A percentile compares a stretch with the other conserved stretches of the same genome.
Conservation (phyloP, 106 monocot species). For the Triglochin maritima region DNA sequence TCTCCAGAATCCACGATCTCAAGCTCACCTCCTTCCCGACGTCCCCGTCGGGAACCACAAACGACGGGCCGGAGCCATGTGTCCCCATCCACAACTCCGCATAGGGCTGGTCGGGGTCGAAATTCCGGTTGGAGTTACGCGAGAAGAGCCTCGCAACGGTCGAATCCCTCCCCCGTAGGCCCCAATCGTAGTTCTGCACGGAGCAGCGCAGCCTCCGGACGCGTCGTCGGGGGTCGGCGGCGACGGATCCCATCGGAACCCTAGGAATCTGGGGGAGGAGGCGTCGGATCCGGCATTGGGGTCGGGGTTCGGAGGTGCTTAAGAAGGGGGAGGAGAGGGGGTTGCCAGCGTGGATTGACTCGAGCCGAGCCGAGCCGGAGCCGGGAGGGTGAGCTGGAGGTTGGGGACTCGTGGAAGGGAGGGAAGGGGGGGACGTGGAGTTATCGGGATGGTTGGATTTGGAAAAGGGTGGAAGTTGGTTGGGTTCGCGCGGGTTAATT, state of each 20-base stretch:
- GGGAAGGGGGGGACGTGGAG: no score
- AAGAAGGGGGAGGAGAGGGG: not conserved
- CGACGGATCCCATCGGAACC: not conserved
- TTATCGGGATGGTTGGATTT: no score
- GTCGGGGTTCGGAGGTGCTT: not conserved
- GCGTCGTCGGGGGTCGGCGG: not conserved
- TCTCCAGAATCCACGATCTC: conserved; percentile 46
- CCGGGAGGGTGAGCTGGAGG: no score
- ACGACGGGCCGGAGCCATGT: conserved; percentile 67
- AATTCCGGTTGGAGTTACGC: conserved; percentile 24
- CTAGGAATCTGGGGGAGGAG: not conserved
- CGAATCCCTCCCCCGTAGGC: conserved; percentile 39
- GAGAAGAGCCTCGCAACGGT: conserved; percentile 48
- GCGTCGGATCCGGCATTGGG: not conserved
- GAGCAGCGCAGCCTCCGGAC: conserved; percentile 47
- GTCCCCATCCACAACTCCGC: conserved; percentile 99
- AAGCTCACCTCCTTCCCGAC: conserved; percentile 14
- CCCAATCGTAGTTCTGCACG: conserved; percentile 94
- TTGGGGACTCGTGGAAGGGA: no score
- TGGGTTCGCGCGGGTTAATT: no score
- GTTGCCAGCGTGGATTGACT: not conserved
- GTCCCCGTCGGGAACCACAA: conserved; percentile 10
- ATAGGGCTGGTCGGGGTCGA: conserved; percentile 38
- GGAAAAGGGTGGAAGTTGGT: no score
- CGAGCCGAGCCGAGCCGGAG: no score